Evolutionary conservation across 169 alveolate species (phyloP), one percentile per base, ranked within the genome.

Genomic region (Besnoitia besnoiti): DNA sequence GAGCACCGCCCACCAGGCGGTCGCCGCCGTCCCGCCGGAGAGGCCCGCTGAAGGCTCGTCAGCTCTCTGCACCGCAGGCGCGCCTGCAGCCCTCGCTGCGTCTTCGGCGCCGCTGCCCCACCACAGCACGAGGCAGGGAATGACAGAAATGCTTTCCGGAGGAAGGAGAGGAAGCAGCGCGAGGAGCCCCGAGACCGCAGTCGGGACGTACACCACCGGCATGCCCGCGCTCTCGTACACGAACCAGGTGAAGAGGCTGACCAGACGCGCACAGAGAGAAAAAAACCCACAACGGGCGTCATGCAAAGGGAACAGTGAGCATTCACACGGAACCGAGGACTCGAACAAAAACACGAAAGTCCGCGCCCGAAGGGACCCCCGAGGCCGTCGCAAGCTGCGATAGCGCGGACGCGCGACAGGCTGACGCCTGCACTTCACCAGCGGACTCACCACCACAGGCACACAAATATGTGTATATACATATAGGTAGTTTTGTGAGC

Each of bases 171-270:
- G 96, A 10, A 95, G 92, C 12, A 95, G 93, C 7, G 96, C 94
- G 21, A 95, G 85, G 80, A 95, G 93, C 19, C 91, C 90, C 49
- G 95, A 90, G 14, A 84, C 73, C n/a, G 95, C 94, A 30, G 96
- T 95, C 30, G 96, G 96, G 37, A 95, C 96, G 80, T 91, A 95
- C 40, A 95, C 95, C 24, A 95, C 94, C n/a, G 96, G 96, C 67
- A 95, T 91, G 47, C 93, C 93, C 40, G 93, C 90, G 93, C 90
- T 88, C 50, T 92, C 93, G 90, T 92, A 95, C 30, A 92, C 88
- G 85, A 89, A 46, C 96, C 96, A 95, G 85, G 95, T 95, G 85
- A 91, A 95, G 46, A 95, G 47, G 44, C 95, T 93, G 93, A 80
- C 21, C 87, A 77, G n/a, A 35, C 12, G 80, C 14, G 40, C 14